Conservation (phyloP, 148 eudicot species). For the Diospyros kaki region DNA sequence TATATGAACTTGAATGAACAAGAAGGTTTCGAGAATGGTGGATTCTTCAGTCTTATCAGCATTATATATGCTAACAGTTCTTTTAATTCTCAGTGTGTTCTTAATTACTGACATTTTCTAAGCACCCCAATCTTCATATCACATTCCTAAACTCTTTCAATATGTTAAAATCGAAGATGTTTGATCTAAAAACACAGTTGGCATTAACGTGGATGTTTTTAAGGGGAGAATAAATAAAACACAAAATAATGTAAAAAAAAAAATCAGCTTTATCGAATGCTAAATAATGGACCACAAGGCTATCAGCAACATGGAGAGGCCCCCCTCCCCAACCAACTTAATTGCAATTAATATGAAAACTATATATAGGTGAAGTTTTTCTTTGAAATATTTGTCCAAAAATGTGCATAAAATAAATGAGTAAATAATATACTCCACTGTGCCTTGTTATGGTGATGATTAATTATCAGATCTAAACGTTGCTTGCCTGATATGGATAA, state of each 20-base stretch:
- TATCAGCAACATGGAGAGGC: not conserved
- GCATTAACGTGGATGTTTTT: not conserved
- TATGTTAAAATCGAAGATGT: not conserved
- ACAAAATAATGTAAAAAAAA: not conserved
- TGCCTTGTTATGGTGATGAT: no score
- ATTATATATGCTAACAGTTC: not conserved
- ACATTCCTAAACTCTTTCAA: not conserved
- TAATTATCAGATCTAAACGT: no score
- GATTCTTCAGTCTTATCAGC: no score
- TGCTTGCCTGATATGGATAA: no score
- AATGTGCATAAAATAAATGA: no score
- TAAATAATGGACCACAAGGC: constrained; percentile 16
- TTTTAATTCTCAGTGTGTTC: not conserved
- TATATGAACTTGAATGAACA: no score
- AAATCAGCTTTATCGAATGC: constrained; percentile 3
- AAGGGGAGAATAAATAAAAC: not conserved
- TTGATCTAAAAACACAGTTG: not conserved
- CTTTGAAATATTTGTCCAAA: not conserved
- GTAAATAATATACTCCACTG: no score
- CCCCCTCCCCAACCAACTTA: constrained; percentile 11
- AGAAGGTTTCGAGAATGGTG: no score
- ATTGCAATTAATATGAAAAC: constrained; percentile 12
- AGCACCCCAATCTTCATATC: not conserved
- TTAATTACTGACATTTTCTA: not conserved
- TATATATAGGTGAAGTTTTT: not conserved